Evolutionary conservation across 805 yeast genomes (phyloP).

Genomic region (Saccharomycopsis fibuligera): DNA sequence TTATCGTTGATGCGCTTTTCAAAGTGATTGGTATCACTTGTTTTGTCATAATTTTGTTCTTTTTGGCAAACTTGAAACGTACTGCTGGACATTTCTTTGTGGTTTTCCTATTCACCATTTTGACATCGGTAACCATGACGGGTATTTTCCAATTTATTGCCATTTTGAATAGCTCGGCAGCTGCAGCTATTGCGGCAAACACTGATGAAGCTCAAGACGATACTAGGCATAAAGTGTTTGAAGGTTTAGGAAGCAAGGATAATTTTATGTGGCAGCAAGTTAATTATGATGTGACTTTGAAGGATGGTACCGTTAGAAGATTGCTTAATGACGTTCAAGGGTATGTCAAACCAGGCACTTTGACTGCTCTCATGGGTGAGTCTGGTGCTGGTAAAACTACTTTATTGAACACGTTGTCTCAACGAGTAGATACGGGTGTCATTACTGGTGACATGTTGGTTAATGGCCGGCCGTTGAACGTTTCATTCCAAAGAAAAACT

Average conservation of each 20-base stretch:
- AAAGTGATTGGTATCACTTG: slow-evolving; percentile 40
- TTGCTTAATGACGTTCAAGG: slow-evolving; percentile 37
- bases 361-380: slow-evolving; percentile 52
- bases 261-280: slow-evolving; percentile 57
- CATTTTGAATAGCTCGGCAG: slow-evolving; percentile 47
- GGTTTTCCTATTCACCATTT: slow-evolving; percentile 38
- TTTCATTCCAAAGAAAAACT: slow-evolving; percentile 46
- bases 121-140: slow-evolving; percentile 42
- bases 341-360: slow-evolving; percentile 64
- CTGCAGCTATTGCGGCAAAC: slow-evolving; percentile 32
- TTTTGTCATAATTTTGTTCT: slow-evolving; percentile 48
- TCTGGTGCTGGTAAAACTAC: slow-evolving; percentile 64
- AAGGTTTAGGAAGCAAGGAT: slow-evolving; percentile 33
- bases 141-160: slow-evolving; percentile 50
- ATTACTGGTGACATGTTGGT: slow-evolving; percentile 54
- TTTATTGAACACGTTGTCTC: slow-evolving; percentile 45
- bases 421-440: slow-evolving; percentile 49
- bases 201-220: slow-evolving; percentile 17
- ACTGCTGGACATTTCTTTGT: slow-evolving; percentile 51
- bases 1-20: slow-evolving; percentile 57
- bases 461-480: slow-evolving; percentile 43
- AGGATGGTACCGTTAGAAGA: slow-evolving; percentile 32
- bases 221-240: slow-evolving; percentile 23
- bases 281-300: slow-evolving; percentile 44
- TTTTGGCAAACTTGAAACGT: slow-evolving; percentile 45